A percentile compares a stretch with the other conserved stretches of the same genome.
phyloP scores from a whole-genome alignment of 2,329 filamentous ascomycete genomes.

The Monilinia vaccinii-corymbosi region DNA sequence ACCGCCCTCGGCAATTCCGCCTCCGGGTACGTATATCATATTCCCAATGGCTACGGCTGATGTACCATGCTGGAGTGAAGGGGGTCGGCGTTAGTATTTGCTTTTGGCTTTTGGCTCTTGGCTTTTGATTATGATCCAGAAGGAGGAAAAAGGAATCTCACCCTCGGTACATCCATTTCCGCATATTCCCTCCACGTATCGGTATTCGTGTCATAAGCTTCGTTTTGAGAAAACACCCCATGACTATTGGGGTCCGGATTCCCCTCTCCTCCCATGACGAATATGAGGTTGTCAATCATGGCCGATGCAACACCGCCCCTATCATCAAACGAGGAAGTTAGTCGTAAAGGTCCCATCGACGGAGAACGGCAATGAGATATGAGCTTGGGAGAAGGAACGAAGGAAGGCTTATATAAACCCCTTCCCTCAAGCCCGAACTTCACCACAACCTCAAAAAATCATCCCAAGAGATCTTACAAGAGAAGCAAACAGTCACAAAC shows the following conservation, averaged over 20 bases:
- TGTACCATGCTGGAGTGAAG: slow-evolving; percentile 25
- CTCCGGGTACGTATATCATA: slow-evolving; percentile 31
- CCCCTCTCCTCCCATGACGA: slow-evolving; percentile 33
- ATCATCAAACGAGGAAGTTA: not conserved
- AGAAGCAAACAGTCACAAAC: slow-evolving; percentile 11
- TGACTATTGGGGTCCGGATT: slow-evolving; percentile 18
- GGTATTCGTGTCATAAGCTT: slow-evolving; percentile 26
- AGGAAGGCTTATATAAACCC: too few relatives aligned
- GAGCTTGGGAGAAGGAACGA: too few relatives aligned
- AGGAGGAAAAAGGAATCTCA: not conserved
- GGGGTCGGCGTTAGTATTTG: not conserved
- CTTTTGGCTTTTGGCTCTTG: too few relatives aligned
- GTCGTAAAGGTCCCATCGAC: too few relatives aligned
- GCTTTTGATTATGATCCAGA: not conserved
- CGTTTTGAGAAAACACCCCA: slow-evolving; percentile 28
- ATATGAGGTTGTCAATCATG: slow-evolving; percentile 27
- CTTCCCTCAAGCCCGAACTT: too few relatives aligned
- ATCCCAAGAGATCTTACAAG: slow-evolving; percentile 22
- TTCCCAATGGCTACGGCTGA: slow-evolving; percentile 25
- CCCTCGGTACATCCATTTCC: slow-evolving; percentile 22
- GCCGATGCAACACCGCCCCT: slow-evolving; percentile 28
- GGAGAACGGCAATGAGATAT: not conserved
- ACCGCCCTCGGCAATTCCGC: slow-evolving; percentile 20
- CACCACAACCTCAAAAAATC: not conserved
- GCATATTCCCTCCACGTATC: not conserved